Evolutionary conservation across 208 protist genomes (phyloP).

Genomic region (Crithidia bombi): DNA sequence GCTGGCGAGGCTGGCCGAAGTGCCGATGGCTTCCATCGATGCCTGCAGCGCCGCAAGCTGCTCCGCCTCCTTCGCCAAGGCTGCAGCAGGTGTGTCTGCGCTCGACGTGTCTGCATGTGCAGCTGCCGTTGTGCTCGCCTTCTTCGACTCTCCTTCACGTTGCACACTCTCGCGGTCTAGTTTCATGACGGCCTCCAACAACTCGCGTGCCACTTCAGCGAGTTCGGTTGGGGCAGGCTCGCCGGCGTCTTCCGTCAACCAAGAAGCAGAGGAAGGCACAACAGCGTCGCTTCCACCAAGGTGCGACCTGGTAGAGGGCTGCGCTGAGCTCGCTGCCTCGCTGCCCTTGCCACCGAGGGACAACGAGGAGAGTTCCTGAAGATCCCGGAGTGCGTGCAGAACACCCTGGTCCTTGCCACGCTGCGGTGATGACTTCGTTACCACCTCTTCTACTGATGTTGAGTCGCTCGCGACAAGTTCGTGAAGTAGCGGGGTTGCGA

Average conservation of each 20-base stretch:
- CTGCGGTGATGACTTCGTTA: neutral
- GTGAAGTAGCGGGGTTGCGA: conserved; percentile 32
- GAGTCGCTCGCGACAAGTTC: conserved; percentile 27
- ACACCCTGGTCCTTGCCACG: neutral
- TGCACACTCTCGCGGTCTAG: conserved; percentile 23
- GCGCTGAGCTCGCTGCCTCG: neutral
- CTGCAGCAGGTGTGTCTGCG: neutral
- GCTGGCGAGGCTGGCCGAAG: conserved; percentile 18
- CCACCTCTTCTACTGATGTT: neutral
- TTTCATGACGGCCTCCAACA: conserved; percentile 25
- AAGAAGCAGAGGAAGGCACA: too few species aligned
- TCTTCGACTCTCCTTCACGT: neutral
- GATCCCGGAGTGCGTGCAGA: conserved; percentile 5
- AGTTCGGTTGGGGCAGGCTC: neutral
- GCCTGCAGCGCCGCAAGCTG: conserved; percentile 10
- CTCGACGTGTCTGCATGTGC: neutral
- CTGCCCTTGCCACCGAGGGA: too few species aligned
- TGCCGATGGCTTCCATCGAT: conserved; percentile 13
- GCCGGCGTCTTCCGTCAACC: too few species aligned
- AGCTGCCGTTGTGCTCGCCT: neutral
- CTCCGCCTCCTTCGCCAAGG: neutral
- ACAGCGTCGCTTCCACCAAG: too few species aligned
- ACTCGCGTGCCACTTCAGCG: conserved; percentile 24
- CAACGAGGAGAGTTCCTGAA: conserved; percentile 9
- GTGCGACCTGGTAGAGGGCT: neutral